phyloP scores from a whole-genome alignment of 306 rosid species.

The Astragalus glycyphyllos region DNA sequence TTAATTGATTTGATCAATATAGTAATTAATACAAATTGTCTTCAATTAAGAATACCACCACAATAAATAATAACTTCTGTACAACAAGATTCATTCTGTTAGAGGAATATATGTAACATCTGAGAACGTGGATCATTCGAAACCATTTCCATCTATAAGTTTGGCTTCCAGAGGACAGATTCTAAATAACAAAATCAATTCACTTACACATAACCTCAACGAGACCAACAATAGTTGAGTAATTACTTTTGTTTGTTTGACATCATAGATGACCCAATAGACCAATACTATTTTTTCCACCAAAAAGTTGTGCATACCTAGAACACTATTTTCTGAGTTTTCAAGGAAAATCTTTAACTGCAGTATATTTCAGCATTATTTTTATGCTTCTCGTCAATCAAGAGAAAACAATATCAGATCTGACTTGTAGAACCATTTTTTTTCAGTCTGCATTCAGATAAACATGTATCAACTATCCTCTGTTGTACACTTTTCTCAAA shows the following conservation, averaged over 20 bases:
- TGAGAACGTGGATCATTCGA: too few relatives aligned
- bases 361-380: conserved; percentile 31
- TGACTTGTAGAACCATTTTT: neutral
- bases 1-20: neutral
- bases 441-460: neutral
- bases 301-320: neutral
- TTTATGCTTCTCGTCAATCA: conserved; percentile 26
- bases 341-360: conserved; percentile 23
- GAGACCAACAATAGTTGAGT: neutral
- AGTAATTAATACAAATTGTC: neutral
- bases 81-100: neutral
- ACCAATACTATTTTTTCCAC: neutral
- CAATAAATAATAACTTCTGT: too few relatives aligned
- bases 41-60: neutral
- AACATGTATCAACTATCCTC: conserved; percentile 22
- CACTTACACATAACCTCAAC: neutral
- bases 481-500: neutral
- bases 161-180: neutral
- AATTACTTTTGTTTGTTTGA: neutral
- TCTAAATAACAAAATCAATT: neutral
- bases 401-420: conserved; percentile 39
- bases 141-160: too few relatives aligned
- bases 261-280: neutral
- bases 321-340: conserved; percentile 20
- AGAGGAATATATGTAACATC: neutral